Evolutionary conservation across 192 early-diverging fungal species (phyloP).

Genomic region (Backusella tuberculispora): DNA sequence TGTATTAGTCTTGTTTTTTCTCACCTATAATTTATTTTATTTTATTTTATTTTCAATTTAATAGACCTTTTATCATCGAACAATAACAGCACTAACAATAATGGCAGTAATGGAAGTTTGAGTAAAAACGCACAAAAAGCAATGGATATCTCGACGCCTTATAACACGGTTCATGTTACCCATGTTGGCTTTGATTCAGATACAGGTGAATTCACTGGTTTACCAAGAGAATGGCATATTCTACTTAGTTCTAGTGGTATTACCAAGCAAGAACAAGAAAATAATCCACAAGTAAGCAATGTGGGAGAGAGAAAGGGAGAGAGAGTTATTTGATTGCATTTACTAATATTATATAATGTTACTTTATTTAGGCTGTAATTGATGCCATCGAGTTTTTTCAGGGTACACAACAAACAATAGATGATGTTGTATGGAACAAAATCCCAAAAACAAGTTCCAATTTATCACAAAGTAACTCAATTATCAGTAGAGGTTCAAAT

Average conservation of each 20-base stretch:
- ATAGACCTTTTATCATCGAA: neutral
- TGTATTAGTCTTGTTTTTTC: neutral
- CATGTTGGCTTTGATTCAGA: constrained; percentile 97
- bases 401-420: constrained; percentile 44
- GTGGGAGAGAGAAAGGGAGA: neutral
- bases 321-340: constrained; percentile 13
- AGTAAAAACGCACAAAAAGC: constrained; percentile 37
- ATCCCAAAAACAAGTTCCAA: constrained; percentile 30
- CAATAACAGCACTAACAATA: neutral
- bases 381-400: constrained; percentile 85
- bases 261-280: constrained; percentile 89
- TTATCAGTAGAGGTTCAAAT: constrained; percentile 11
- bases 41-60: constrained; percentile 5
- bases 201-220: constrained; percentile 93
- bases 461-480: neutral
- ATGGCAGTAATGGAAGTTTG: neutral
- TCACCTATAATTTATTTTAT: too few species aligned
- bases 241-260: constrained; percentile 93
- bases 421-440: constrained; percentile 36
- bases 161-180: constrained; percentile 95
- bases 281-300: constrained; percentile 75
- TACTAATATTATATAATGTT: constrained; percentile 11
- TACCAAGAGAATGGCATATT: constrained; percentile 92
- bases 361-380: constrained; percentile 61
- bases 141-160: constrained; percentile 91